phyloP scores from a whole-genome alignment of 345 rosid genomes.

The Gossypium longicalyx region DNA sequence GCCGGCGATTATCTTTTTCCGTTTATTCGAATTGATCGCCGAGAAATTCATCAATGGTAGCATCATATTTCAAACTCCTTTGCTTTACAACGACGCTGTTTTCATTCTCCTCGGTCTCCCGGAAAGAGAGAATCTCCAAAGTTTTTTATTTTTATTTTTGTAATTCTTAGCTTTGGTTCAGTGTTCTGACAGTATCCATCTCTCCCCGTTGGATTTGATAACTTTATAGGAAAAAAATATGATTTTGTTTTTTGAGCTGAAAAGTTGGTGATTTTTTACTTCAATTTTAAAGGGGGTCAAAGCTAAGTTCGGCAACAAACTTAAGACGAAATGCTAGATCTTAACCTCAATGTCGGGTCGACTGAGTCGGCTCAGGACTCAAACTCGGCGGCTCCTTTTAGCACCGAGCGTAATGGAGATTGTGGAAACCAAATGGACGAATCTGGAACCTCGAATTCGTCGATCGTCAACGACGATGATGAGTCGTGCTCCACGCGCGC shows the following conservation, averaged over 20 bases:
- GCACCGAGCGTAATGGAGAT: slow-evolving; percentile 37
- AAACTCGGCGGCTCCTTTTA: slow-evolving; percentile 23
- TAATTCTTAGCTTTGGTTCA: background rate
- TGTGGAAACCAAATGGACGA: slow-evolving; percentile 43
- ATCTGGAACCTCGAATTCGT: slow-evolving; percentile 57
- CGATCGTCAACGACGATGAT: slow-evolving; percentile 71
- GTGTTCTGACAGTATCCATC: slow-evolving; percentile 22
- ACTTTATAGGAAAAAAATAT: background rate
- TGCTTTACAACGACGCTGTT: slow-evolving; percentile 12
- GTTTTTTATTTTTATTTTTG: slow-evolving; percentile 3
- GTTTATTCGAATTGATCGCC: slow-evolving; percentile 14
- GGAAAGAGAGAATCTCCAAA: background rate
- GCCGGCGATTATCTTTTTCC: slow-evolving; percentile 27
- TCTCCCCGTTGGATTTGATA: slow-evolving; percentile 18
- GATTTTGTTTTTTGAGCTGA: slow-evolving; percentile 15
- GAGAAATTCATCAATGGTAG: slow-evolving; percentile 12
- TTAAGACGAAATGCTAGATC: slow-evolving; percentile 64
- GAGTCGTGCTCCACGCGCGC: slow-evolving; percentile 66
- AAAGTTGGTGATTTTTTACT: background rate
- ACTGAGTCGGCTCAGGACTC: slow-evolving; percentile 53
- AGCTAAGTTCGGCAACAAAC: slow-evolving; percentile 1
- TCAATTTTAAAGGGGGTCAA: background rate
- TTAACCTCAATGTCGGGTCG: slow-evolving; percentile 60
- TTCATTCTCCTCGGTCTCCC: background rate
- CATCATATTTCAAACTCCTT: background rate